Conservation (phyloP, 441 rosid genomes). For the Brassica balearica region DNA sequence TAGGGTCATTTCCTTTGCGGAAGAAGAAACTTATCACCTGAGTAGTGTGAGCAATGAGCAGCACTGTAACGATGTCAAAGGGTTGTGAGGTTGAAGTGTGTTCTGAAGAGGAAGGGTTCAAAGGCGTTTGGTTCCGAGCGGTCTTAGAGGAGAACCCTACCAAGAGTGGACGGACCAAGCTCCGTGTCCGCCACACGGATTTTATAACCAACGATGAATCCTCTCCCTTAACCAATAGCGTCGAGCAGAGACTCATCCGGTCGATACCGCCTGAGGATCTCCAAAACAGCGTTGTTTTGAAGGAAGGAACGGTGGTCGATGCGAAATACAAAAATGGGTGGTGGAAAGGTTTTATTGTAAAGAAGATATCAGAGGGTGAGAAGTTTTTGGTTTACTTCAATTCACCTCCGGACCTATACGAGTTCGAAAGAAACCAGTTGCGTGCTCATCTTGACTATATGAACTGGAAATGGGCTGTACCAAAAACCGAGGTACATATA, state of each 20-base stretch:
- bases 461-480: neutral
- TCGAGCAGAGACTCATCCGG: neutral
- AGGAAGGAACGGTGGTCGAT: neutral
- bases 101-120: slow-evolving; percentile 54
- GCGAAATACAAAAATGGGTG: neutral
- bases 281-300: neutral
- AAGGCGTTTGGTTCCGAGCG: slow-evolving; percentile 53
- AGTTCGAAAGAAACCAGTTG: neutral
- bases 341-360: neutral
- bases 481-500: neutral
- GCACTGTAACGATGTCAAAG: neutral
- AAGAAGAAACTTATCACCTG: no score
- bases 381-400: neutral
- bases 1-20: neutral
- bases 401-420: neutral
- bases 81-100: slow-evolving; percentile 45
- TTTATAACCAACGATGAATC: neutral
- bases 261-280: neutral
- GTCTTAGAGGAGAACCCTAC: slow-evolving; percentile 44
- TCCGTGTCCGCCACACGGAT: neutral
- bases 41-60: neutral
- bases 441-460: neutral
- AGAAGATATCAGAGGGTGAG: neutral
- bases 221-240: neutral
- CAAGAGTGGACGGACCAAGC: slow-evolving; percentile 38